phyloP scores from a whole-genome alignment of 2,329 filamentous ascomycete species.

The Pseudogymnoascus sp. region DNA sequence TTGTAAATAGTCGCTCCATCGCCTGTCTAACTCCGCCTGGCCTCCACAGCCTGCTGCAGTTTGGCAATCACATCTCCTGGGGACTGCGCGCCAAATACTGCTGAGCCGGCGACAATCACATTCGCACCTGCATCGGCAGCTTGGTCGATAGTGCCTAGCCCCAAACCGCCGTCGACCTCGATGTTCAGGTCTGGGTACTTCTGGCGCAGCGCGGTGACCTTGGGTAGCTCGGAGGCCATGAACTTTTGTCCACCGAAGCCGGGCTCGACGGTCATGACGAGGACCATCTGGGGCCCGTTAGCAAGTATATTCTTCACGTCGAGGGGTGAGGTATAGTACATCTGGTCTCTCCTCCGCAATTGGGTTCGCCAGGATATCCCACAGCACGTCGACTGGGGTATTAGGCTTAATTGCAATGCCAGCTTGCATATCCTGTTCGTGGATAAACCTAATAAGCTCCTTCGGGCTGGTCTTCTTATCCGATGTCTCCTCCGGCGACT shows the following conservation, averaged over 20 bases:
- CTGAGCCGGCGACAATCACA: conserved; percentile 94
- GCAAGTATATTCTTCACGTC: not conserved
- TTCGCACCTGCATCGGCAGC: conserved; percentile 94
- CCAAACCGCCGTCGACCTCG: conserved; percentile 91
- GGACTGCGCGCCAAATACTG: conserved; percentile 88
- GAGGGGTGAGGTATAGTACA: conserved; percentile 49
- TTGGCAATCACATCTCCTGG: conserved; percentile 80
- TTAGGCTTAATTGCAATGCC: conserved; percentile 94
- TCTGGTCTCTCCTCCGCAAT: conserved; percentile 75
- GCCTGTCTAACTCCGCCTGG: conserved; percentile 32
- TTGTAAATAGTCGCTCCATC: conserved; percentile 33
- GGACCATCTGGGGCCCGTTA: conserved; percentile 67
- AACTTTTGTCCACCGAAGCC: conserved; percentile 98
- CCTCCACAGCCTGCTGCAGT: conserved; percentile 72
- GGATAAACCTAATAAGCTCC: conserved; percentile 84
- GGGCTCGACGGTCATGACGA: conserved; percentile 96
- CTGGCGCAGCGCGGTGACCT: conserved; percentile 75
- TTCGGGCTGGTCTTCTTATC: conserved; percentile 72
- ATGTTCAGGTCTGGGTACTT: conserved; percentile 91
- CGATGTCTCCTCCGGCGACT: conserved; percentile 62
- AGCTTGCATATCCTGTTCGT: conserved; percentile 78
- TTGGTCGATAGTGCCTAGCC: conserved; percentile 81
- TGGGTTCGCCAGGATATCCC: conserved; percentile 73
- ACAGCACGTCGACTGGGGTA: conserved; percentile 84
- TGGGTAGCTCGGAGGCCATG: conserved; percentile 92